Evolutionary conservation across 768 basidiomycete species (phyloP).

Genomic region (Lanmaoa rubissima): DNA sequence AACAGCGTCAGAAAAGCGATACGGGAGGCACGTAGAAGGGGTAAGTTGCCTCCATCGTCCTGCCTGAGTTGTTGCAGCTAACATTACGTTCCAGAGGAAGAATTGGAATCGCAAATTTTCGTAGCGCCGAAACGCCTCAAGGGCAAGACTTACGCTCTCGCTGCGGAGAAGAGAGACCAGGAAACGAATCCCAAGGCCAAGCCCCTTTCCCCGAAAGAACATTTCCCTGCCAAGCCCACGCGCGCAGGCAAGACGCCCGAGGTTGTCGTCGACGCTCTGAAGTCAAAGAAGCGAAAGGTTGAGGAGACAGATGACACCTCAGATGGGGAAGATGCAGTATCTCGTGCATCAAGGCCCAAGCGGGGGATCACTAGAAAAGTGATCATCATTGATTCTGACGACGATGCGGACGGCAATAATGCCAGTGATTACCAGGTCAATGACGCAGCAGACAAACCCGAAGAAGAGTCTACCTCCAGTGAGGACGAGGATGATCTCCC

Average conservation of each 20-base stretch:
- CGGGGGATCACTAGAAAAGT: conserved; percentile 39
- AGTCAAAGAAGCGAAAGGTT: conserved; percentile 19
- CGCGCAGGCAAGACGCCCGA: conserved; percentile 49
- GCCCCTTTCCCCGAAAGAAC: conserved; percentile 15
- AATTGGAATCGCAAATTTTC: conserved; percentile 45
- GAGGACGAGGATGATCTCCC: conserved; percentile 26
- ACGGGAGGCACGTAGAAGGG: conserved; percentile 54
- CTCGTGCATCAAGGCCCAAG: conserved; percentile 33
- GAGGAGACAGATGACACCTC: conserved; percentile 23
- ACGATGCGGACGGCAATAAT: conserved; percentile 37
- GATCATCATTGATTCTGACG: conserved; percentile 52
- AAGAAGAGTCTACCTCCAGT: conserved; percentile 25
- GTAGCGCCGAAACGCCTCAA: conserved; percentile 65
- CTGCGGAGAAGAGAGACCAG: conserved; percentile 39
- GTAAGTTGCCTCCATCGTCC: conserved; percentile 37
- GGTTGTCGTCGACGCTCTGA: conserved; percentile 49
- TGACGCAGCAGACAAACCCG: conserved; percentile 38
- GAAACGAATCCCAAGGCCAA: conserved; percentile 17
- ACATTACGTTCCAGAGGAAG: conserved; percentile 41
- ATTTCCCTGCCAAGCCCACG: conserved; percentile 28
- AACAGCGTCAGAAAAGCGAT: conserved; percentile 63
- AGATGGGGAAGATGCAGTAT: conserved; percentile 37
- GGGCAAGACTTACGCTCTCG: conserved; percentile 71
- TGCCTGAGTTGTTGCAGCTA: background rate
- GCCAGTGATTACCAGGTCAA: conserved; percentile 34